Percentiles rank a stretch among this genome's conserved stretches.
Conservation (phyloP, 2,329 filamentous ascomycete genomes). For the Cucurbitaria berberidis region DNA sequence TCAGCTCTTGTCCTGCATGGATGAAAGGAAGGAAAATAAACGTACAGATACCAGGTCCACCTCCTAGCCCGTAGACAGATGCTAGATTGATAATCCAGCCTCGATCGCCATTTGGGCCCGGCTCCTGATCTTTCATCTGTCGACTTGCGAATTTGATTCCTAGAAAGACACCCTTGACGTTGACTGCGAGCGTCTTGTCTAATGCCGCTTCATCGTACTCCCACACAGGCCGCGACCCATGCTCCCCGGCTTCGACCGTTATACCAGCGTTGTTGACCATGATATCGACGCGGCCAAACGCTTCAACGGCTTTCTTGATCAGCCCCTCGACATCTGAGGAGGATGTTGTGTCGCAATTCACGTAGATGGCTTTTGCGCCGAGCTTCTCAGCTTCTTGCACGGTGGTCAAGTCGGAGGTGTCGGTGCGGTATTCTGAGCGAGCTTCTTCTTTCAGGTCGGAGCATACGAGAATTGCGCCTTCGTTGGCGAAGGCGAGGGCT, state of each 20-base stretch:
- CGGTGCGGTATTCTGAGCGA: slow-evolving; percentile 20
- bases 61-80: slow-evolving; percentile 58
- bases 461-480: slow-evolving; percentile 43
- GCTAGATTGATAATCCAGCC: slow-evolving; percentile 64
- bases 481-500: slow-evolving; percentile 36
- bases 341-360: slow-evolving; percentile 53
- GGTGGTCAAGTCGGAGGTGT: slow-evolving; percentile 26
- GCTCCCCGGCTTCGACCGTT: slow-evolving; percentile 43
- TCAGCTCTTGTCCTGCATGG: neutral
- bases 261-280: slow-evolving; percentile 58
- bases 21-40: neutral
- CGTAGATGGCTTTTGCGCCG: slow-evolving; percentile 46
- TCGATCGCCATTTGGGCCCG: slow-evolving; percentile 42
- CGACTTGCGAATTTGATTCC: slow-evolving; percentile 55
- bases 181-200: slow-evolving; percentile 51
- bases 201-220: slow-evolving; percentile 56
- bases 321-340: slow-evolving; percentile 51
- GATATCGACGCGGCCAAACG: slow-evolving; percentile 60
- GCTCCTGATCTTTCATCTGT: slow-evolving; percentile 60
- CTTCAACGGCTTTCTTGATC: slow-evolving; percentile 48
- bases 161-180: slow-evolving; percentile 50
- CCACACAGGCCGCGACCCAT: slow-evolving; percentile 49
- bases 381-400: slow-evolving; percentile 38
- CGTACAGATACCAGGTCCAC: slow-evolving; percentile 31
- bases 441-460: slow-evolving; percentile 36